Base-by-base conservation (phyloP, 2,329 filamentous ascomycete species). In the Coniochaeta sp. region DNA sequence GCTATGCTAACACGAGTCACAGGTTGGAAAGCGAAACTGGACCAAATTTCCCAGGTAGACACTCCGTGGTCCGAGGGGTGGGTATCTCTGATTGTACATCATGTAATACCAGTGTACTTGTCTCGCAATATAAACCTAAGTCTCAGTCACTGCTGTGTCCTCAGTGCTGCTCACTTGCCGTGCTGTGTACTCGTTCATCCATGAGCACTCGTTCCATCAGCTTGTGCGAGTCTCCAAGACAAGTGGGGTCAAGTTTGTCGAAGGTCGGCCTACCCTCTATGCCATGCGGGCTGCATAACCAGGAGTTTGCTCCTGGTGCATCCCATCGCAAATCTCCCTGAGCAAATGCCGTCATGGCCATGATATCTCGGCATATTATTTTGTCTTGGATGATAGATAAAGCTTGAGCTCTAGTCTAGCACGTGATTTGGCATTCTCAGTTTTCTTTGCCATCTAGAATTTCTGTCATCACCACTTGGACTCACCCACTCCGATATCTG, bases 21-120 rank as follows among this genome's bases (percentile, higher is more conserved):
- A 85, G 83, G 71, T 81, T 64, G 81, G 82, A 64, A 82, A 78
- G 72, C 72, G 73, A 67, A 81, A 77, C 69, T 86, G 82, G 82
- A 79, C 72, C 66, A 84, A 78, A 69, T 86, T 78, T 70, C 83
- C 83, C 64, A 82, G 80, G 79, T 67, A 64, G 31, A 28, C 6
- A 6, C 6, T 36, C n/a, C 2, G 5, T 3, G 14, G 2, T 24
- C 31, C 19, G 31, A 17, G 34, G 22, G 28, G 3, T 9, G 6
- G 54, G 26, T 22, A 1, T 11, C 17, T 8, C 38, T 36, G 54
- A 26, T 31, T 57, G 54, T 57, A 57, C 22, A 57, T 38, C 54
- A 34, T 57, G 54, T 57, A 57, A 57, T 57, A 57, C 14, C 54
- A 57, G 12, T 57, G 54, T 57, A 57, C 31, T 6, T 52, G 28